Percentiles rank a stretch among this genome's conserved stretches.
These are phyloP conservation scores for Spiromastix sp. DNA, from an alignment of 2,329 filamentous ascomycete species.

Conservation along the genomic window DNA sequence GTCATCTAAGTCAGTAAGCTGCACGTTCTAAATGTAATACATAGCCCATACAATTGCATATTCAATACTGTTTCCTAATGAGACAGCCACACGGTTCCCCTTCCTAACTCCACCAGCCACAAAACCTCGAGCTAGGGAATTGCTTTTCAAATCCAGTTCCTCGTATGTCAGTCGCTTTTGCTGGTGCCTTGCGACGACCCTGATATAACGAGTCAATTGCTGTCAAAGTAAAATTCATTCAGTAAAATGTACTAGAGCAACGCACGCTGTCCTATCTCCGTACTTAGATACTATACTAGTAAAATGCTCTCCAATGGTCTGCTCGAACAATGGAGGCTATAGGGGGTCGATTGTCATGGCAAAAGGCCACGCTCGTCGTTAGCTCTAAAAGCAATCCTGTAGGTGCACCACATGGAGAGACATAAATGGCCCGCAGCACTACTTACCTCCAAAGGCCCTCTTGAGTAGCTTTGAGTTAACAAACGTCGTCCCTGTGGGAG, in stretches of 20 bases:
- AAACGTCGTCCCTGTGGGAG: constrained; percentile 11
- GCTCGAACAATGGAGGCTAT: constrained; percentile 37
- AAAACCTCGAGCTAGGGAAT: constrained; percentile 62
- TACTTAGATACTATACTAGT: constrained; percentile 30
- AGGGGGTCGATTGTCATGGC: neutral
- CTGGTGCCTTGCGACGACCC: constrained; percentile 53
- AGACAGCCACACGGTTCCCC: constrained; percentile 76
- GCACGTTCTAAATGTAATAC: neutral
- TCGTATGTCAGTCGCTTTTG: constrained; percentile 59
- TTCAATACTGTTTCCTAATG: constrained; percentile 74
- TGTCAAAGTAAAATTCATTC: neutral
- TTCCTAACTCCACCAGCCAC: constrained; percentile 62
- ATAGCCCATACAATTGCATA: constrained; percentile 55
- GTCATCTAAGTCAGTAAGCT: constrained; percentile 3
- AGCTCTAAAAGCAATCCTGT: neutral
- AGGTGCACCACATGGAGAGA: neutral
- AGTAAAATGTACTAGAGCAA: constrained; percentile 3
- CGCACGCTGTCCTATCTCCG: constrained; percentile 44
- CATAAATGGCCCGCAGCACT: constrained; percentile 8
- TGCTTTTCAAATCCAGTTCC: constrained; percentile 64
- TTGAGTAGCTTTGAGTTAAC: constrained; percentile 21
- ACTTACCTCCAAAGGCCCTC: constrained; percentile 22
- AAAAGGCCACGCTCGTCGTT: neutral
- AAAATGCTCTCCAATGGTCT: constrained; percentile 39
- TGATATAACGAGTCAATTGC: constrained; percentile 16